These are phyloP conservation scores for Fusarium subglutinans DNA, from an alignment of 2,329 filamentous ascomycete genomes.

Conservation along the genomic window DNA sequence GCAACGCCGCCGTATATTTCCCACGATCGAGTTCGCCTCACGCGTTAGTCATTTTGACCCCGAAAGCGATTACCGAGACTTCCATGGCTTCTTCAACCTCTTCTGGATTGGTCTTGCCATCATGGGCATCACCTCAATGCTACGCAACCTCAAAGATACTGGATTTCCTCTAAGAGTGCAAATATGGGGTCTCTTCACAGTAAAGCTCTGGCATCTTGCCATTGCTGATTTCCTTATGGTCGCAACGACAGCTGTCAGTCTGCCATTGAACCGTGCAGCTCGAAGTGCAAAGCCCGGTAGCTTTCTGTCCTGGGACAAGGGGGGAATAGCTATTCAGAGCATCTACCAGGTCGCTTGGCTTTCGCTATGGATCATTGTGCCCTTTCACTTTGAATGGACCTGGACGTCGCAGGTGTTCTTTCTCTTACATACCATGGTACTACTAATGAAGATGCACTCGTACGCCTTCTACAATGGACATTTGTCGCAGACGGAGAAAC, in stretches of 20 bases:
- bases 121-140: slow-evolving; percentile 94
- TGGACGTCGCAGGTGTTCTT: slow-evolving; percentile 98
- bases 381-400: slow-evolving; percentile 88
- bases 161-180: slow-evolving; percentile 84
- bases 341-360: slow-evolving; percentile 84
- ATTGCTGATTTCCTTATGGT: slow-evolving; percentile 90
- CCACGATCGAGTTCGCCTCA: slow-evolving; percentile 88
- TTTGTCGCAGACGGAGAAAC: slow-evolving; percentile 84
- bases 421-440: slow-evolving; percentile 85
- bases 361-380: slow-evolving; percentile 81
- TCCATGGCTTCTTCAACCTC: slow-evolving; percentile 95
- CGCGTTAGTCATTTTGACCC: slow-evolving; percentile 97
- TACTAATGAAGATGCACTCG: slow-evolving; percentile 99
- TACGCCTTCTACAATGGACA: slow-evolving; percentile 99
- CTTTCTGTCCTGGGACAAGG: slow-evolving; percentile 75
- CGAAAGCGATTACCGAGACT: slow-evolving; percentile 89
- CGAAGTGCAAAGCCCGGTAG: slow-evolving; percentile 60
- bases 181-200: slow-evolving; percentile 88
- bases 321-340: slow-evolving; percentile 86
- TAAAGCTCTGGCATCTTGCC: slow-evolving; percentile 88
- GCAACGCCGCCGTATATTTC: slow-evolving; percentile 86
- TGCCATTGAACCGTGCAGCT: slow-evolving; percentile 78
- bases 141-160: slow-evolving; percentile 93
- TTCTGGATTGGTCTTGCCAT: slow-evolving; percentile 98
- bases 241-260: slow-evolving; percentile 72